Evolutionary conservation across 176 grass and related monocot genomes (phyloP), one percentile per base, ranked within the genome.

Genomic region (Musa troglodytarum): DNA sequence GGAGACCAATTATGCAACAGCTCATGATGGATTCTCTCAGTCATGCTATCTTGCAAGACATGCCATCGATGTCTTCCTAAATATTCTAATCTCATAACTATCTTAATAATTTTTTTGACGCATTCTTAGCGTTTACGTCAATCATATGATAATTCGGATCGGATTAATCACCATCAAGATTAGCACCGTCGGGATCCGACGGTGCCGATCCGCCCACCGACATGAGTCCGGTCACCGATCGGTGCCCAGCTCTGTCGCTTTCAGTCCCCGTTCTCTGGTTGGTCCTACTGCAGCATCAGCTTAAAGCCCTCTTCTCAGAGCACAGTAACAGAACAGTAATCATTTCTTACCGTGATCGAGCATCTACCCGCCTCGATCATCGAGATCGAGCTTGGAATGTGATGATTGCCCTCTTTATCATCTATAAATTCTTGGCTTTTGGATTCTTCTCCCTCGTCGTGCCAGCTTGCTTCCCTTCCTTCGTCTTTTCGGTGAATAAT

Each of bases 391-490:
- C 3, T 70, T 51, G 20, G 51, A 70, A 21, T 50, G 68, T 3
- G 43, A 14, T 50, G 20, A 70, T 22, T 70, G 16, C 21, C 20
- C 51, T 50, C 34, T 52, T 70, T 70, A 70, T 51, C 2, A 1
- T 8, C 68, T 70, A 70, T 70, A 70, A 50, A 70, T 52, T 52
- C 43, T 70, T 21, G 68, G 43, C 49, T 70, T 21, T 65, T 21
- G 68, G 68, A 70, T 70, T 70, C 68, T 50, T 70, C 43, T 70
- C 68, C 29, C 8, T 50, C 43, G 1, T 16, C 29, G 68, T 70
- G 68, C 68, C 68, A 70, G 68, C 68, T n/a, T 17, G 19, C 34
- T 68, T 69, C 29, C 66, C 29, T 15, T 69, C 29, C 66, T 1
- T 50, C 57, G 19, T 61, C n/a, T 61, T 20, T 17, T 15, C 26